Conservation (phyloP, 2,329 filamentous ascomycete species). For the Fusarium pilosicola region DNA sequence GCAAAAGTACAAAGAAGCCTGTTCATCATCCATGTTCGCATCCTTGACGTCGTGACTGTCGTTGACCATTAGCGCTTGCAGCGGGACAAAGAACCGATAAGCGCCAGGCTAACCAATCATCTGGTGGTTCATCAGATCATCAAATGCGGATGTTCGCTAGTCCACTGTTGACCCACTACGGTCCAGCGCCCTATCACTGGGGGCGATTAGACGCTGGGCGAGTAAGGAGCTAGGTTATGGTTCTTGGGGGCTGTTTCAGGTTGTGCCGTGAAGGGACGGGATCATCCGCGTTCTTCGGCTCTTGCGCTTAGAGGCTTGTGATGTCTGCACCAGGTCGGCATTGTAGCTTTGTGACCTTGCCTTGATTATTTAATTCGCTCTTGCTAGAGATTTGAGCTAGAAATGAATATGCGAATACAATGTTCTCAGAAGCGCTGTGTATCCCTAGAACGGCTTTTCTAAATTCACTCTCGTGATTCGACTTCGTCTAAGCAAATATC, state of each 20-base stretch:
- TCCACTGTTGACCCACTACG: not conserved
- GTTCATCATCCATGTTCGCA: not conserved
- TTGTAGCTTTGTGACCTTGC: not conserved
- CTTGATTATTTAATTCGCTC: rapidly evolving
- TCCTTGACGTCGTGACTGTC: not conserved
- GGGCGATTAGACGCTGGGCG: not conserved
- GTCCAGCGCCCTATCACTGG: not conserved
- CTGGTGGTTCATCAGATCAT: not conserved
- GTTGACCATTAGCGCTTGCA: not conserved
- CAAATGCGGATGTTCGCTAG: not conserved
- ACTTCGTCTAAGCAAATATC: not conserved
- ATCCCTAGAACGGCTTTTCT: too few relatives aligned
- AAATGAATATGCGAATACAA: too few relatives aligned
- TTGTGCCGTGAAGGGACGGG: not conserved
- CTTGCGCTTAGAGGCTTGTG: not conserved
- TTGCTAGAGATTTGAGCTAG: rapidly evolving
- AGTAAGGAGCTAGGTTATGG: not conserved
- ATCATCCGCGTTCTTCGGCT: not conserved
- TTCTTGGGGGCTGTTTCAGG: not conserved
- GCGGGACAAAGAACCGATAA: not conserved
- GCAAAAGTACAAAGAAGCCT: not conserved
- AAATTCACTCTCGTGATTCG: not conserved
- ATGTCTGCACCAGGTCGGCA: not conserved
- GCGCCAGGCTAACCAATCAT: not conserved
- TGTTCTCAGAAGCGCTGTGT: too few relatives aligned